phyloP scores from a whole-genome alignment of 176 grass and related monocot genomes.

The Alopecurus myosuroides region DNA sequence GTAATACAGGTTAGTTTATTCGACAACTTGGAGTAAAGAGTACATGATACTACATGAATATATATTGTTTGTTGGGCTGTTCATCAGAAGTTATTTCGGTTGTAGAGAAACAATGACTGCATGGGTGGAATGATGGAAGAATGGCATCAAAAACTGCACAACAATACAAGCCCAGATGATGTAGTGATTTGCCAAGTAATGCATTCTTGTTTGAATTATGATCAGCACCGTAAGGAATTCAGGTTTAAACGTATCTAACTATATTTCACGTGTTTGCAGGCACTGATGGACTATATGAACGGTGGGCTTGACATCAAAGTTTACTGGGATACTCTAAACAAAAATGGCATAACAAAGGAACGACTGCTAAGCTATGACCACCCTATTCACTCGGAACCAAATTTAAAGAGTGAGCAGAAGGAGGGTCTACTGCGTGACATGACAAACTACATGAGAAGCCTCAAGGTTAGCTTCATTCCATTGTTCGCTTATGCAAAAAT shows the following conservation, averaged over 20 bases:
- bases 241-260: slow-evolving; percentile 5
- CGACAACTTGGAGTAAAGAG: too few species aligned
- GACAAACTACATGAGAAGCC: slow-evolving; percentile 75
- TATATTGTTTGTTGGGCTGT: background rate
- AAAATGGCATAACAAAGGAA: slow-evolving; percentile 84
- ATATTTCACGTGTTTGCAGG: slow-evolving; percentile 40
- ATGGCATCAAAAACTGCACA: slow-evolving; percentile 98
- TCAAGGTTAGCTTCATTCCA: slow-evolving; percentile 43
- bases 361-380: slow-evolving; percentile 80
- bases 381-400: slow-evolving; percentile 89
- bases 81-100: background rate
- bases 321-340: slow-evolving; percentile 88
- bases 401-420: slow-evolving; percentile 70
- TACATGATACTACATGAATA: background rate
- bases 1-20: slow-evolving; percentile 70
- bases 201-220: slow-evolving; percentile 5
- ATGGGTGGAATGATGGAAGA: slow-evolving; percentile 98
- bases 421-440: slow-evolving; percentile 78
- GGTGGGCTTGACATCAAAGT: slow-evolving; percentile 72
- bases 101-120: slow-evolving; percentile 88
- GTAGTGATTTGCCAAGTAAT: slow-evolving; percentile 91
- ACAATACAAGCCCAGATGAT: slow-evolving; percentile 98
- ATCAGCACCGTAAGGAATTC: slow-evolving; percentile 7
- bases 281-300: slow-evolving; percentile 83
- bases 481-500: background rate